These are phyloP conservation scores for Xylariaceae sp. DNA, from an alignment of 2,329 filamentous ascomycete species.

Conservation along the genomic window DNA sequence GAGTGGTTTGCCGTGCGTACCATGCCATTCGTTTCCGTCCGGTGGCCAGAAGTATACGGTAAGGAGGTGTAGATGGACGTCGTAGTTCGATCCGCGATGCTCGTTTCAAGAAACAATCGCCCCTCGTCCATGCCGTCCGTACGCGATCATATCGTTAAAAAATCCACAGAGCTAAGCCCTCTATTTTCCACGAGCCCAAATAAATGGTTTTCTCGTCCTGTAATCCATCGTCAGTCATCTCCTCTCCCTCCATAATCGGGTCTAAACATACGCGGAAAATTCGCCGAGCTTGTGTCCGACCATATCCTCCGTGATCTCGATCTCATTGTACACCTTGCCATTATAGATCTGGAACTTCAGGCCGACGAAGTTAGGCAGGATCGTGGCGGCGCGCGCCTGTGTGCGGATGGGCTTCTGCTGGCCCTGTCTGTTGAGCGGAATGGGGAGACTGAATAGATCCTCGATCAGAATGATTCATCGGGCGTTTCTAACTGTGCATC, in stretches of 20 bases:
- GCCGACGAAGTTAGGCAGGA: slow-evolving; percentile 87
- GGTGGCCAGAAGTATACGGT: background rate
- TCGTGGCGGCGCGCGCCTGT: slow-evolving; percentile 80
- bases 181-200: slow-evolving; percentile 41
- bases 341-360: slow-evolving; percentile 88
- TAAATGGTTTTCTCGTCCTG: slow-evolving; percentile 55
- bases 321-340: slow-evolving; percentile 78
- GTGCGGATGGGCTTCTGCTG: slow-evolving; percentile 56
- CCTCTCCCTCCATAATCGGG: no score
- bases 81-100: slow-evolving; percentile 16
- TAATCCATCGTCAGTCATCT: slow-evolving; percentile 4
- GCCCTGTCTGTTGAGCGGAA: slow-evolving; percentile 55
- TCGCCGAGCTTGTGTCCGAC: slow-evolving; percentile 92
- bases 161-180: background rate
- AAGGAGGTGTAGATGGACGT: background rate
- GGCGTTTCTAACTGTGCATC: no score
- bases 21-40: background rate
- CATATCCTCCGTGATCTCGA: slow-evolving; percentile 90
- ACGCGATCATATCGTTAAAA: background rate
- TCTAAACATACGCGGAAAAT: slow-evolving; percentile 71
- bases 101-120: background rate
- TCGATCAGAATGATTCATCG: background rate
- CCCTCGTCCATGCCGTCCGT: slow-evolving; percentile 9
- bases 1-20: background rate
- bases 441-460: slow-evolving; percentile 48